Percentiles rank a stretch among this genome's conserved stretches.
These are phyloP conservation scores for Aspergillus diversus DNA, from an alignment of 495 filamentous ascomycete genomes.

Conservation along the genomic window DNA sequence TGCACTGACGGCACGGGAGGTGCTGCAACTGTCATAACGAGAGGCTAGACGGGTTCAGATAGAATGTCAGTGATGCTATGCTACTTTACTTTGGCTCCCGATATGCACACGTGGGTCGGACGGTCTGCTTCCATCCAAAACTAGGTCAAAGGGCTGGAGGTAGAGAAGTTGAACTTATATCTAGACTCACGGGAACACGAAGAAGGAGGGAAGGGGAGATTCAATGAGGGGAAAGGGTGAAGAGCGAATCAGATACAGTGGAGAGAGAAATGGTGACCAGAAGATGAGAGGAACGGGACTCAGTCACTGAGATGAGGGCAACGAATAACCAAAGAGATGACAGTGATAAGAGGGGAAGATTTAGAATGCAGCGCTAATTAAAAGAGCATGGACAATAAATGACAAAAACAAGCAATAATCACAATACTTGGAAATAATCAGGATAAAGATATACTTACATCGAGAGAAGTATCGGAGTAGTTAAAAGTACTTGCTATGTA, in stretches of 20 bases:
- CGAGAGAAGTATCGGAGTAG: slow-evolving; percentile 16
- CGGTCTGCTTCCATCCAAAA: background rate
- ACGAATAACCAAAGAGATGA: slow-evolving; percentile 20
- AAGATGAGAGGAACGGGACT: background rate
- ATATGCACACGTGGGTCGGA: slow-evolving; percentile 12
- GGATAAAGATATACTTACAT: slow-evolving; percentile 21
- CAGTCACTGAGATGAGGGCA: background rate
- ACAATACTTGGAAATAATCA: slow-evolving; percentile 5
- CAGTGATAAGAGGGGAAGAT: slow-evolving; percentile 9
- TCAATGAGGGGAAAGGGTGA: background rate
- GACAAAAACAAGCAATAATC: slow-evolving; percentile 5
- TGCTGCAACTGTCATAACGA: slow-evolving; percentile 46
- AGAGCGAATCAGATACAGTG: background rate
- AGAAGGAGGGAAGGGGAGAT: background rate
- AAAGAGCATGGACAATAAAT: slow-evolving; percentile 9
- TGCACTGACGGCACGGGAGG: slow-evolving; percentile 44
- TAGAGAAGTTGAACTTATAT: background rate
- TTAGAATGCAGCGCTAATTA: slow-evolving; percentile 12
- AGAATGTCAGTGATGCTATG: slow-evolving; percentile 21
- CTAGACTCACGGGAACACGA: background rate
- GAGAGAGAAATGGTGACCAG: background rate
- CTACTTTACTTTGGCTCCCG: slow-evolving; percentile 10
- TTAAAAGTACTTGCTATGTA: slow-evolving; percentile 18
- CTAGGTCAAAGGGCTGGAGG: background rate
- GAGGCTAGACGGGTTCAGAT: slow-evolving; percentile 16